A percentile compares a stretch with the other conserved stretches of the same genome.
phyloP scores from a whole-genome alignment of 2,329 filamentous ascomycete species.

The Xylaria sp. region DNA sequence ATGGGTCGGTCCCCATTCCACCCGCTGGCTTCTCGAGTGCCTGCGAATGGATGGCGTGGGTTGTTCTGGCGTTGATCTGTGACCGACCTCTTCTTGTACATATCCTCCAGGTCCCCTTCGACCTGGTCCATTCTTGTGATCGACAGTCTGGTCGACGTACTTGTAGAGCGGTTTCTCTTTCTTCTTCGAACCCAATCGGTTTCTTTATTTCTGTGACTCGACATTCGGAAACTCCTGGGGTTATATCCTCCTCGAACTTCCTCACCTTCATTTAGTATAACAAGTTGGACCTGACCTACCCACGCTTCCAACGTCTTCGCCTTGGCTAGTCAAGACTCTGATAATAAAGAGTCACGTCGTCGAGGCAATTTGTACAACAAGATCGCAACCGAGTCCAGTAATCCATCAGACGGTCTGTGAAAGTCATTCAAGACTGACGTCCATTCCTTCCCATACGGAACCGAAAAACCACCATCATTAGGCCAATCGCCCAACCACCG shows the following conservation, averaged over 20 bases:
- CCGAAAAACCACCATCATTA: constrained; percentile 51
- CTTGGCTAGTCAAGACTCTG: constrained; percentile 40
- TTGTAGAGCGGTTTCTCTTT: constrained; percentile 48
- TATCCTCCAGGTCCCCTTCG: constrained; percentile 50
- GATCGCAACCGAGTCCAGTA: constrained; percentile 43
- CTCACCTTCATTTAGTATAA: constrained; percentile 50
- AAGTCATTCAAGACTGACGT: constrained; percentile 44
- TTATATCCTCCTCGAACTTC: constrained; percentile 46
- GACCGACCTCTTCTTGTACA: constrained; percentile 47
- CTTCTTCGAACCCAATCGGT: constrained; percentile 50
- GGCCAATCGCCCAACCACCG: constrained; percentile 47
- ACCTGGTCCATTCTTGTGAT: constrained; percentile 50
- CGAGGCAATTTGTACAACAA: constrained; percentile 47
- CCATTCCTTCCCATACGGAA: constrained; percentile 49
- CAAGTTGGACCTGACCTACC: constrained; percentile 40
- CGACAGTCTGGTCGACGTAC: constrained; percentile 49
- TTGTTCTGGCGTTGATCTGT: constrained; percentile 56
- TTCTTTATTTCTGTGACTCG: constrained; percentile 50
- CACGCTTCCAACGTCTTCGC: constrained; percentile 35
- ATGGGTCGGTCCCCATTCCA: constrained; percentile 49
- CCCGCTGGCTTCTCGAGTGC: constrained; percentile 49
- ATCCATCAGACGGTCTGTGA: constrained; percentile 45
- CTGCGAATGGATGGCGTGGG: constrained; percentile 52
- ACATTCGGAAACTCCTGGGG: constrained; percentile 47
- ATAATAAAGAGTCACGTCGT: constrained; percentile 33